Evolutionary conservation across 2,329 filamentous ascomycete genomes (phyloP).

Genomic region (Ambrosiella cleistominuta): DNA sequence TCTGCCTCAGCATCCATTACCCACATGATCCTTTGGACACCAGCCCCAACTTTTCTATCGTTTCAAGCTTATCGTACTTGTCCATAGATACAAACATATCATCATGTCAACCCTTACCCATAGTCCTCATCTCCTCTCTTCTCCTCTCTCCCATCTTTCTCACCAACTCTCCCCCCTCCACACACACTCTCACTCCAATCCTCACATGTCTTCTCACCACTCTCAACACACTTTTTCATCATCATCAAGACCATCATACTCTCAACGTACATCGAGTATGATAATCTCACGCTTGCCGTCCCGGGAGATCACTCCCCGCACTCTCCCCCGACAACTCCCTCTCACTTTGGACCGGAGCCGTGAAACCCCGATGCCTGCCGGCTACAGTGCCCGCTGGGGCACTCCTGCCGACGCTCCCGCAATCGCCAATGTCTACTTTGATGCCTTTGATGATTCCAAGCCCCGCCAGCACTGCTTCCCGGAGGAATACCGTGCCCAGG

Average conservation of each 20-base stretch:
- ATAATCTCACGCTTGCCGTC: not conserved
- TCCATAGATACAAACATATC: not conserved
- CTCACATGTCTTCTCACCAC: not conserved
- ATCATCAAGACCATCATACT: not conserved
- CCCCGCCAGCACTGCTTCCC: slow-evolving; percentile 11
- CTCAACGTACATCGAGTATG: not conserved
- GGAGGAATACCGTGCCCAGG: not conserved
- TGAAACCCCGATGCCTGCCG: not conserved
- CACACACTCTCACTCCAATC: not conserved
- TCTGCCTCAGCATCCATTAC: too few relatives aligned
- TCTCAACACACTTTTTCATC: not conserved
- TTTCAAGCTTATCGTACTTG: not conserved
- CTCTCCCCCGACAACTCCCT: not conserved
- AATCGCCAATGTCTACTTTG: slow-evolving; percentile 9
- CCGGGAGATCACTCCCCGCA: not conserved
- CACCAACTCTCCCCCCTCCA: not conserved
- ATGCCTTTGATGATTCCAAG: slow-evolving; percentile 8
- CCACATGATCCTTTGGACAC: too few relatives aligned
- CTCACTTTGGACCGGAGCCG: not conserved
- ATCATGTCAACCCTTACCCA: not conserved
- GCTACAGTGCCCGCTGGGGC: slow-evolving; percentile 9
- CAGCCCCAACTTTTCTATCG: not conserved
- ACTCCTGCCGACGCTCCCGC: slow-evolving; percentile 4
- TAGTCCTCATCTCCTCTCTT: not conserved
- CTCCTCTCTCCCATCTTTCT: not conserved